Conservation (phyloP, 106 monocot genomes). For the Alisma plantagoaquatica region DNA sequence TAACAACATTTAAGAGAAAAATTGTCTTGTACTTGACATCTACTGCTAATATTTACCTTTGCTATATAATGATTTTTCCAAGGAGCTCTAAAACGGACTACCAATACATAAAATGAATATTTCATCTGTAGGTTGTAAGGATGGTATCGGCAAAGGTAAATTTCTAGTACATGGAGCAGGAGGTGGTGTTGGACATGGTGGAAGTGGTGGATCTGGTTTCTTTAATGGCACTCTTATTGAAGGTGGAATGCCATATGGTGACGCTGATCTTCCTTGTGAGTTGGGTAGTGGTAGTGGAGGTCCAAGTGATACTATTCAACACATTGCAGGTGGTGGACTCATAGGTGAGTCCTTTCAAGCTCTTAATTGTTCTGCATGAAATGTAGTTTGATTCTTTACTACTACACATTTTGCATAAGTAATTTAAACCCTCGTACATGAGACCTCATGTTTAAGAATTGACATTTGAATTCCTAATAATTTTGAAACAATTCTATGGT, state of each 20-base stretch:
- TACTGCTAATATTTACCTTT: too few relatives aligned
- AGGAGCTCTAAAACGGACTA: too few relatives aligned
- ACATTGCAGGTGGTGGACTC: slow-evolving; percentile 80
- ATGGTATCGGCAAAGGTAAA: slow-evolving; percentile 80
- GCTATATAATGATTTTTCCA: too few relatives aligned
- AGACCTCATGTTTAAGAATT: too few relatives aligned
- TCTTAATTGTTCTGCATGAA: too few relatives aligned
- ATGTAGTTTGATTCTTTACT: too few relatives aligned
- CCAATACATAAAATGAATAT: too few relatives aligned
- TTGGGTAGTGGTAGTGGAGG: slow-evolving; percentile 84
- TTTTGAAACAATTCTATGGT: too few relatives aligned
- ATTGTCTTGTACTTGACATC: too few relatives aligned
- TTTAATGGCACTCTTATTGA: slow-evolving; percentile 61
- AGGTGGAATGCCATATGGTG: slow-evolving; percentile 72
- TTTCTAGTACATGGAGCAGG: slow-evolving; percentile 68
- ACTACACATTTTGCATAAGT: too few relatives aligned
- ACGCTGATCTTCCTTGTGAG: slow-evolving; percentile 90
- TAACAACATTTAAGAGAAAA: slow-evolving; percentile 19
- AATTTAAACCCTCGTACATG: too few relatives aligned
- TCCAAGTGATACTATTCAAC: slow-evolving; percentile 35
- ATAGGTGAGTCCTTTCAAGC: slow-evolving; percentile 57
- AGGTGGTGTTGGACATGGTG: slow-evolving; percentile 96
- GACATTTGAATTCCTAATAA: too few relatives aligned
- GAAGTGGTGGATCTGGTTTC: slow-evolving; percentile 75
- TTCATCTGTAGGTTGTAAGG: slow-evolving; percentile 61